Conservation (phyloP, 768 basidiomycete species). For the Xerocomellus chrysenteron region DNA sequence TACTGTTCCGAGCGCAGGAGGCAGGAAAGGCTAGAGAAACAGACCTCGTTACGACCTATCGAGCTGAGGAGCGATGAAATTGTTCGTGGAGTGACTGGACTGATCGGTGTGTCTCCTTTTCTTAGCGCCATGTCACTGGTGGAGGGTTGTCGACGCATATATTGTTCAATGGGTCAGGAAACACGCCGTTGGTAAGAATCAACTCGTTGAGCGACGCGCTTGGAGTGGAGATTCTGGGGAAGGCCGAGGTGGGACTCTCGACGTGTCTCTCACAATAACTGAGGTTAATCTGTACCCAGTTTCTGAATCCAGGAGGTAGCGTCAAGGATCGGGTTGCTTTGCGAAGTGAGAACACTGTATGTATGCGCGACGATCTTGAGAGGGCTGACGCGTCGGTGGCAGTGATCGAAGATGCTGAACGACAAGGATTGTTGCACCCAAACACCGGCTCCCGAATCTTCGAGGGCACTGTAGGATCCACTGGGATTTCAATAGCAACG, state of each 20-base stretch:
- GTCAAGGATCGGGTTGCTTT: conserved; percentile 98
- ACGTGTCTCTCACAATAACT: neutral
- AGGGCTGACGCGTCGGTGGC: neutral
- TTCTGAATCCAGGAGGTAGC: conserved; percentile 94
- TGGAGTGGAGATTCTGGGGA: conserved; percentile 92
- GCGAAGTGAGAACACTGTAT: conserved; percentile 54
- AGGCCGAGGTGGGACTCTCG: conserved; percentile 70
- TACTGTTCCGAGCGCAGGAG: conserved; percentile 53
- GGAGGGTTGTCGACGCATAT: neutral
- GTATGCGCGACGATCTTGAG: neutral
- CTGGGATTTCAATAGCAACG: conserved; percentile 94
- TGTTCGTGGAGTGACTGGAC: conserved; percentile 73
- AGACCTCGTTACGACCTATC: conserved; percentile 53
- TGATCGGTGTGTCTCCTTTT: conserved; percentile 65
- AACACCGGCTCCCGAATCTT: conserved; percentile 91
- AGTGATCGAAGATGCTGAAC: conserved; percentile 97
- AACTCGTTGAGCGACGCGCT: conserved; percentile 88
- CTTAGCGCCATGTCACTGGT: neutral
- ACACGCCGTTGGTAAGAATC: conserved; percentile 91
- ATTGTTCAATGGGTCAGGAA: conserved; percentile 51
- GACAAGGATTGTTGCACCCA: conserved; percentile 75
- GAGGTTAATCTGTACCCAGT: conserved; percentile 63
- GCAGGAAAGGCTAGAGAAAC: conserved; percentile 31
- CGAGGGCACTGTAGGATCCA: conserved; percentile 95
- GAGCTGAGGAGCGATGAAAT: conserved; percentile 76